phyloP scores from a whole-genome alignment of 2,329 filamentous ascomycete genomes.

The Colletotrichum tanaceti region DNA sequence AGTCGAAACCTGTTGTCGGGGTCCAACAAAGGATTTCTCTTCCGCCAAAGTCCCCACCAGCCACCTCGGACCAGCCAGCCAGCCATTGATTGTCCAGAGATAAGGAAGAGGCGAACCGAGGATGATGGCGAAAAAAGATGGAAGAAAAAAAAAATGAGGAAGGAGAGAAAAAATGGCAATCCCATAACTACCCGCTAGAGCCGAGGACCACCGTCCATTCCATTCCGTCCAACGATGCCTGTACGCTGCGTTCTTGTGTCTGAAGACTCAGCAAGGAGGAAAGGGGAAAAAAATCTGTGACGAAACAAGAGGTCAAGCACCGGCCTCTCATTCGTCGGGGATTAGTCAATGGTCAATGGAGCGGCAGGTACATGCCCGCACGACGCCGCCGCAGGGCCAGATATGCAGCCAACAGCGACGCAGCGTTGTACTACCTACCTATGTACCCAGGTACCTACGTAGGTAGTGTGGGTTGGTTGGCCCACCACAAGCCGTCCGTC shows the following conservation, averaged over 20 bases:
- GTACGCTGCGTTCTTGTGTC: slow-evolving; percentile 6
- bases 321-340: slow-evolving; percentile 33
- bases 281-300: slow-evolving; percentile 39
- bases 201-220: slow-evolving; percentile 21
- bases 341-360: slow-evolving; percentile 17
- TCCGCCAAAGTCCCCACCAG: not conserved
- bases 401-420: not conserved
- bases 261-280: slow-evolving; percentile 17
- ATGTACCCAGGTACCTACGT: no score
- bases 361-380: slow-evolving; percentile 14
- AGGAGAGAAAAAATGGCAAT: not conserved
- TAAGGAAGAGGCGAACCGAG: slow-evolving; percentile 15
- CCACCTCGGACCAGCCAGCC: not conserved
- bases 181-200: slow-evolving; percentile 10
- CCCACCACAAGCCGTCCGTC: slow-evolving; percentile 38
- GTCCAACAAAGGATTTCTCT: slow-evolving; percentile 12
- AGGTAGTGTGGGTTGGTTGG: slow-evolving; percentile 4
- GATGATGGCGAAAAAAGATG: slow-evolving; percentile 1
- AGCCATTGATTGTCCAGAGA: slow-evolving; percentile 8
- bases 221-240: slow-evolving; percentile 15
- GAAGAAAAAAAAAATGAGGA: slow-evolving; percentile 4
- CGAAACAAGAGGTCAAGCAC: slow-evolving; percentile 40
- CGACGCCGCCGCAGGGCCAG: slow-evolving; percentile 5
- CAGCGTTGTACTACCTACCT: no score
- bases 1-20: slow-evolving; percentile 14